A percentile compares a stretch with the other conserved stretches of the same genome.
These are phyloP conservation scores for Globisporangium yorkense DNA, from an alignment of 352 stramenopile species.

Conservation along the genomic window DNA sequence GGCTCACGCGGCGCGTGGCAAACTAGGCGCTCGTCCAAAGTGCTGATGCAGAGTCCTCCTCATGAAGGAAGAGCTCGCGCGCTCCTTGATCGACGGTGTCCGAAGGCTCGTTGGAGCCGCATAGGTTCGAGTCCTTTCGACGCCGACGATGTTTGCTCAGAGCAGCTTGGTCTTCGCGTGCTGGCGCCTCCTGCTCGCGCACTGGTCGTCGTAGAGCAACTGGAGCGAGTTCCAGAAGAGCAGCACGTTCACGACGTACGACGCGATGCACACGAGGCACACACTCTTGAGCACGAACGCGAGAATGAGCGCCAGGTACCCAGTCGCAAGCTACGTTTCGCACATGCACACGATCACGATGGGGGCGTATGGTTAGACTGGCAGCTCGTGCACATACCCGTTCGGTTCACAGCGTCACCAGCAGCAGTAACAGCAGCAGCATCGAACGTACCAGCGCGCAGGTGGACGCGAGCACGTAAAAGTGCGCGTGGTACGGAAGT, in stretches of 20 bases:
- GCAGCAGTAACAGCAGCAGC: not conserved
- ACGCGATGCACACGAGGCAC: constrained; percentile 47
- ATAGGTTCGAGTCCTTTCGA: not conserved
- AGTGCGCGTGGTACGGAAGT: constrained; percentile 32
- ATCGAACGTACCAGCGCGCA: constrained; percentile 23
- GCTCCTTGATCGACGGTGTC: too few relatives aligned
- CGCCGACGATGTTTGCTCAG: not conserved
- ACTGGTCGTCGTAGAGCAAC: constrained; percentile 19
- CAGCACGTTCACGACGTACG: constrained; percentile 40
- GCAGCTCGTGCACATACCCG: too few relatives aligned
- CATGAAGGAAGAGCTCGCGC: too few relatives aligned
- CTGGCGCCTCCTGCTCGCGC: constrained; percentile 12
- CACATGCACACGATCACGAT: too few relatives aligned
- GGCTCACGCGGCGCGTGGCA: constrained; percentile 30
- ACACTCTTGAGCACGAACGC: constrained; percentile 48
- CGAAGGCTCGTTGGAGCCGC: not conserved
- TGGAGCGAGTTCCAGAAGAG: constrained; percentile 42
- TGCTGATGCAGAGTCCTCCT: too few relatives aligned
- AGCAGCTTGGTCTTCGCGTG: constrained; percentile 7
- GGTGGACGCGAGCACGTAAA: constrained; percentile 38
- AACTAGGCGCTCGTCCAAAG: not conserved
- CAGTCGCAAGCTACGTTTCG: constrained; percentile 23
- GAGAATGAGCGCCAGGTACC: constrained; percentile 55
- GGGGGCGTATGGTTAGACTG: too few relatives aligned
- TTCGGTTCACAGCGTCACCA: too few relatives aligned